These are phyloP conservation scores for Geotrichum histeridarum DNA, from an alignment of 1,139 yeast species.

Conservation along the genomic window DNA sequence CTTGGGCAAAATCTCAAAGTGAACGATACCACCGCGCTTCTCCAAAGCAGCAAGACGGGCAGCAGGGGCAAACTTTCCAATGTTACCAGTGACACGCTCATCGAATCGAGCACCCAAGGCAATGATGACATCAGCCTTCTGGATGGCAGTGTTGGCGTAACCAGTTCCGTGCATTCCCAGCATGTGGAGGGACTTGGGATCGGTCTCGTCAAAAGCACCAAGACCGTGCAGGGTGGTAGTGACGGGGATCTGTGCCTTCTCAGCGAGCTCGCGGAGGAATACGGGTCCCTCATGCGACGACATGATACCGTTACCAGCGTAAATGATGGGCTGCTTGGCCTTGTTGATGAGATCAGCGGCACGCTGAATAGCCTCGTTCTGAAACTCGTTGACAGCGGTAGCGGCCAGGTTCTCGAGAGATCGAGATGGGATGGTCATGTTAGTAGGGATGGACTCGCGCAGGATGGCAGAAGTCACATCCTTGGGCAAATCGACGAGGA, in stretches of 20 bases:
- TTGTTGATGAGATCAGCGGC: conserved; percentile 73
- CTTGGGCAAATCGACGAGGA: conserved; percentile 92
- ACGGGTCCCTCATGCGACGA: conserved; percentile 77
- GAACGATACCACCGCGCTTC: conserved; percentile 90
- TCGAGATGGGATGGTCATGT: conserved; percentile 76
- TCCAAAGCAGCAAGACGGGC: conserved; percentile 86
- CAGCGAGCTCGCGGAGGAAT: conserved; percentile 75
- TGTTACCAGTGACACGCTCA: conserved; percentile 91
- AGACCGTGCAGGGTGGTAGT: conserved; percentile 92
- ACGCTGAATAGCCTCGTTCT: conserved; percentile 65
- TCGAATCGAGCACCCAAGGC: conserved; percentile 97
- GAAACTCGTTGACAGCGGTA: conserved; percentile 69
- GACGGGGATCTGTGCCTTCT: conserved; percentile 88
- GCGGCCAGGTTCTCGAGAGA: conserved; percentile 68
- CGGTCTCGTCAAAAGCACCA: conserved; percentile 91
- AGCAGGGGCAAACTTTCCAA: conserved; percentile 85
- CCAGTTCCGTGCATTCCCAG: conserved; percentile 98
- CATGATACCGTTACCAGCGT: conserved; percentile 88
- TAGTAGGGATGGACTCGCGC: conserved; percentile 80
- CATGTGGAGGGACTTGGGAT: conserved; percentile 87
- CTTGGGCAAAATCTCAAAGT: conserved; percentile 92
- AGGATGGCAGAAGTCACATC: conserved; percentile 93
- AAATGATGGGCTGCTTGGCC: conserved; percentile 83
- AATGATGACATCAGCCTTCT: conserved; percentile 83
- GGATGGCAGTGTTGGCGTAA: conserved; percentile 91